These are phyloP conservation scores for Yueomyces sp. DNA, from an alignment of 1,139 yeast genomes.

Conservation along the genomic window DNA sequence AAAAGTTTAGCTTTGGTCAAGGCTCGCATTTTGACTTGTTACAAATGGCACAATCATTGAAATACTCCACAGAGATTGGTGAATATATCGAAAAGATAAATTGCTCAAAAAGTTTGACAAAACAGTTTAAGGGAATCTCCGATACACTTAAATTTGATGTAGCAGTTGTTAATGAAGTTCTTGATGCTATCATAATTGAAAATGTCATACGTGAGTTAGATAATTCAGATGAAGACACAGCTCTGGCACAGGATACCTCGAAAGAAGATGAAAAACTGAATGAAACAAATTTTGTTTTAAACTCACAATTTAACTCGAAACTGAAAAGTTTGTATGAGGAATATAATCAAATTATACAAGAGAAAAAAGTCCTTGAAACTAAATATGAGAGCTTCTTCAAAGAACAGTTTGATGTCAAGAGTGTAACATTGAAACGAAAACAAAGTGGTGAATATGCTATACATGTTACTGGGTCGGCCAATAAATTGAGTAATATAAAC, in stretches of 20 bases:
- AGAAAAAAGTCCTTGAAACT: slow-evolving; percentile 11
- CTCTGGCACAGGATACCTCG: neutral
- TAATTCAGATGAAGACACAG: slow-evolving; percentile 1
- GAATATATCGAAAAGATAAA: slow-evolving; percentile 3
- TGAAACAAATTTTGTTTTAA: slow-evolving; percentile 3
- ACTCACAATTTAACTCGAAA: slow-evolving; percentile 10
- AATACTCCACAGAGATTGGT: slow-evolving; percentile 11
- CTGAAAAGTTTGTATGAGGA: slow-evolving; percentile 12
- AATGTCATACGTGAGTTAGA: slow-evolving; percentile 5
- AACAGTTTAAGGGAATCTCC: slow-evolving; percentile 4
- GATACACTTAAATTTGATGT: slow-evolving; percentile 10
- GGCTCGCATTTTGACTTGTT: slow-evolving; percentile 35
- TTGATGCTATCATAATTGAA: slow-evolving; percentile 12
- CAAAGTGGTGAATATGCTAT: slow-evolving; percentile 18
- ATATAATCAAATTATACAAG: slow-evolving; percentile 10
- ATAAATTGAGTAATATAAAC: slow-evolving; percentile 8
- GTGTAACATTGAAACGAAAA: slow-evolving; percentile 13
- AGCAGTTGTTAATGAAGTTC: slow-evolving; percentile 11
- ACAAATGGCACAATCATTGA: slow-evolving; percentile 31
- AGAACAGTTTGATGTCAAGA: slow-evolving; percentile 12
- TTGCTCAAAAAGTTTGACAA: slow-evolving; percentile 2
- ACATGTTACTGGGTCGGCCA: slow-evolving; percentile 13
- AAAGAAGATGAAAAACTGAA: neutral
- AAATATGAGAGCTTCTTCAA: slow-evolving; percentile 12
- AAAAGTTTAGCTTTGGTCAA: slow-evolving; percentile 35